Percentiles rank a stretch among this genome's conserved stretches.
Evolutionary conservation across 345 rosid species (phyloP).

Genomic region (Ceriops tagal): DNA sequence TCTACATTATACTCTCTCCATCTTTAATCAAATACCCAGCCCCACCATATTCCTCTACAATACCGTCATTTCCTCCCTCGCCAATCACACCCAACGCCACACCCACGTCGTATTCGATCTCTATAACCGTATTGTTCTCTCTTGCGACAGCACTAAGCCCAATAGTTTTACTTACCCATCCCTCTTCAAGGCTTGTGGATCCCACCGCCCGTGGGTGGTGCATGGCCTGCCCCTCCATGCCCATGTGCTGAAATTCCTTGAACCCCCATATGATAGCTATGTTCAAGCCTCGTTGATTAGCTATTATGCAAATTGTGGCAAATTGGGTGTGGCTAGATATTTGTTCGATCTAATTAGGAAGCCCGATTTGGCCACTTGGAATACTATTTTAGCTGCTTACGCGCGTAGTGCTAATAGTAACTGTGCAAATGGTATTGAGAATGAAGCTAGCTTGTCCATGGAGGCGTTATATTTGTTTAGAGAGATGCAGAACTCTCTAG

Average conservation of each 20-base stretch:
- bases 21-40: slow-evolving; percentile 43
- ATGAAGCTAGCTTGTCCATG: slow-evolving; percentile 13
- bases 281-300: slow-evolving; percentile 53
- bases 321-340: slow-evolving; percentile 41
- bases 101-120: slow-evolving; percentile 47
- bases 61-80: slow-evolving; percentile 48
- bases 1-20: slow-evolving; percentile 40
- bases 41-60: slow-evolving; percentile 61
- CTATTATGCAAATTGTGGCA: slow-evolving; percentile 50
- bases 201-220: slow-evolving; percentile 28
- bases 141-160: slow-evolving; percentile 28
- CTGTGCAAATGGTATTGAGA: not conserved
- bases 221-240: slow-evolving; percentile 52
- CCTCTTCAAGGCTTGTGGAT: slow-evolving; percentile 55
- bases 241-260: slow-evolving; percentile 54
- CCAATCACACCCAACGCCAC: slow-evolving; percentile 14
- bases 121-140: slow-evolving; percentile 36
- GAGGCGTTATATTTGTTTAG: slow-evolving; percentile 42
- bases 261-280: slow-evolving; percentile 40
- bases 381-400: slow-evolving; percentile 51
- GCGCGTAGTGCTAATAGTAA: not conserved
- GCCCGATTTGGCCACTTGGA: slow-evolving; percentile 69
- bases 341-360: slow-evolving; percentile 45
- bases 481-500: slow-evolving; percentile 36
- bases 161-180: slow-evolving; percentile 62